Evolutionary conservation across 2,329 filamentous ascomycete genomes (phyloP), one percentile per base, ranked within the genome.

Genomic region (Sclerotinia glacialis): DNA sequence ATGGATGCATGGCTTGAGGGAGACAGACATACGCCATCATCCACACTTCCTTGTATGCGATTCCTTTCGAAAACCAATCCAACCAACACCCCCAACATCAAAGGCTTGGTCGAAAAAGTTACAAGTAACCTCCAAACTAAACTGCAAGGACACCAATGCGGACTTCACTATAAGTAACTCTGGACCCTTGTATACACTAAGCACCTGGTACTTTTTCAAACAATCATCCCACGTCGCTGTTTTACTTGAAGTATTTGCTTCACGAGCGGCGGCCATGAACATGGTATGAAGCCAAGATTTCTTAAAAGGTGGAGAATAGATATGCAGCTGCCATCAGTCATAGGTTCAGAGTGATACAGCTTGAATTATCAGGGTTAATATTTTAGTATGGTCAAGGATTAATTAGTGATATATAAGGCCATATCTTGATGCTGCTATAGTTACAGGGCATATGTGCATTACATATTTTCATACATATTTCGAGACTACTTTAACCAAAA

Each of bases 141-240:
- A 60, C 61, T 64, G 50, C 61, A 64, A 55, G 61, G 18, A 55
- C 40, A 56, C 46, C 42, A 63, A 66, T 68, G 65, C 67, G 61
- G 58, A 18, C 12, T 60, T 14, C 28, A 60, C 58, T 60, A 49
- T 44, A 60, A 60, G 28, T 34, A 60, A 47, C 58, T 49, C 16
- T 49, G n/a, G 28, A 26, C 28, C 67, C 67, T 67, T 46, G 53
- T 54, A 26, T 44, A 16, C 21, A 34, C 44, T 61, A 64, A 47
- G 21, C 26, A 64, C 40, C 28, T 60, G 16, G 64, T 49, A 50
- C 31, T 53, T 60, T 37, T 44, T 37, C 44, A 16, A 37, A 37
- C 21, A 37, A 40, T 31, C 11, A 72, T 72, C 68, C 70, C 70
- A 72, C 69, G 71, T 68, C 68, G 71, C 70, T 66, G 69, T 66